A percentile compares a stretch with the other conserved stretches of the same genome.
Evolutionary conservation across 495 filamentous ascomycete genomes (phyloP).

Genomic region (Penicillium parvum): DNA sequence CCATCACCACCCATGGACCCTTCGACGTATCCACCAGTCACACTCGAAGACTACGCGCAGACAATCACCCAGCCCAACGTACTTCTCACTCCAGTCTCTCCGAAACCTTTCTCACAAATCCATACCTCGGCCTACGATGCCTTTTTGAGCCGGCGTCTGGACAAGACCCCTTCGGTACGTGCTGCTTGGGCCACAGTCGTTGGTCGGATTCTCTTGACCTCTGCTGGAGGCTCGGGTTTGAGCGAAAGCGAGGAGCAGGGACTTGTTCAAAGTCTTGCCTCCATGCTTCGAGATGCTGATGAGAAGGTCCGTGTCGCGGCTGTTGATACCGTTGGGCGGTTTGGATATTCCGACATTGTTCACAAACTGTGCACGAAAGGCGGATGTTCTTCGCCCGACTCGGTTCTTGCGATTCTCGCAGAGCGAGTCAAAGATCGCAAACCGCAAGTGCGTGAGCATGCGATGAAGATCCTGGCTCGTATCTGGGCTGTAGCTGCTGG

Average conservation of each 20-base stretch:
- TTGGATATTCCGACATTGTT: conserved; percentile 73
- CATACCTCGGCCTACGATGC: conserved; percentile 72
- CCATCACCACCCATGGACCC: conserved; percentile 70
- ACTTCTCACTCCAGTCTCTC: conserved; percentile 72
- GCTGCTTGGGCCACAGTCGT: conserved; percentile 78
- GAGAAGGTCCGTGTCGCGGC: conserved; percentile 87
- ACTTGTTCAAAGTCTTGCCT: conserved; percentile 67
- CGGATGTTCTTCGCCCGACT: conserved; percentile 62
- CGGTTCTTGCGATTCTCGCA: conserved; percentile 71
- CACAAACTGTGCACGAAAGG: conserved; percentile 73
- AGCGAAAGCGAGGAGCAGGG: conserved; percentile 68
- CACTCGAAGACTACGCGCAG: conserved; percentile 54
- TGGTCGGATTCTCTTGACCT: conserved; percentile 78
- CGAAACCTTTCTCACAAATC: conserved; percentile 76
- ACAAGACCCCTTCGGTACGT: conserved; percentile 76
- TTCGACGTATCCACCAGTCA: conserved; percentile 71
- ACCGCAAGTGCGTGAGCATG: conserved; percentile 73
- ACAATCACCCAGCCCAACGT: conserved; percentile 53
- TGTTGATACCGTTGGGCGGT: conserved; percentile 71
- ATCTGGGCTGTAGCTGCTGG: conserved; percentile 90
- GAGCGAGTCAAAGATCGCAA: conserved; percentile 87
- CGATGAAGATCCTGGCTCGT: conserved; percentile 74
- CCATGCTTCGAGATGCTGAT: conserved; percentile 81
- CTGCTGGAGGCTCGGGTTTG: conserved; percentile 79
- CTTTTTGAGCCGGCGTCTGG: conserved; percentile 77